Base-by-base conservation (phyloP, 192 early-diverging fungal species). In the Backusella morwellensis region DNA sequence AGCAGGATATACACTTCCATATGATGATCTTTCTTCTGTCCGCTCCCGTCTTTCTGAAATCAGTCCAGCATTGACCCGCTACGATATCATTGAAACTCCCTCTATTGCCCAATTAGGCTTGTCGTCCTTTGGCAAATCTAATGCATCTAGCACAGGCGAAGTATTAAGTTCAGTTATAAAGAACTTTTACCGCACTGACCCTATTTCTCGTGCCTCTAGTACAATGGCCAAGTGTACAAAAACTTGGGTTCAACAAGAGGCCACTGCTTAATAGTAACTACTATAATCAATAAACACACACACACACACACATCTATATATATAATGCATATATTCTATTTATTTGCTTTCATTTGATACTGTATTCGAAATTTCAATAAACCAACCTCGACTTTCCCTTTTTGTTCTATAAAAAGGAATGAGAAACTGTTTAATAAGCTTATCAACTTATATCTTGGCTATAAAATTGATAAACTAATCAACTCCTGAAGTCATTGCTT, bases 211-310 rank as follows among this genome's bases (percentile, higher is more conserved):
- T 29, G 93, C 97, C 6, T 96, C 95, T 21, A 89, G 90, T 56
- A 98, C 96, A 14, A 99, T 99, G 97, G 97, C 97, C 66, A 95
- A 97, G 78, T 95, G 95, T 77, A 95, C 97, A 26, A 84, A 85
- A 15, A 73, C 85, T 19, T 82, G 81, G 81, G 71, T 77, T 12
- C 35, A 77, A 23, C 56, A 63, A 63, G 56, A 63, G 8, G 56
- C 56, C 23, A 63, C 56, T 63, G 56, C 56, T 29, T 63, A 63
- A 63, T 63, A 63, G 9, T 29, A 14, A 26, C 12, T 63, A 9
- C 3, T 63, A 63, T 26, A 63, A 59, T 14, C 56, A 29, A 63
- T 63, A 63, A 63, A 63, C 56, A 32, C 32, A 32, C 32, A 32
- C 32, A 3, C 32, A 32, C 32, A 32, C 32, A 32, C 32, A 32